Evolutionary conservation across 768 basidiomycete species (phyloP).

Genomic region (Chiua virens): DNA sequence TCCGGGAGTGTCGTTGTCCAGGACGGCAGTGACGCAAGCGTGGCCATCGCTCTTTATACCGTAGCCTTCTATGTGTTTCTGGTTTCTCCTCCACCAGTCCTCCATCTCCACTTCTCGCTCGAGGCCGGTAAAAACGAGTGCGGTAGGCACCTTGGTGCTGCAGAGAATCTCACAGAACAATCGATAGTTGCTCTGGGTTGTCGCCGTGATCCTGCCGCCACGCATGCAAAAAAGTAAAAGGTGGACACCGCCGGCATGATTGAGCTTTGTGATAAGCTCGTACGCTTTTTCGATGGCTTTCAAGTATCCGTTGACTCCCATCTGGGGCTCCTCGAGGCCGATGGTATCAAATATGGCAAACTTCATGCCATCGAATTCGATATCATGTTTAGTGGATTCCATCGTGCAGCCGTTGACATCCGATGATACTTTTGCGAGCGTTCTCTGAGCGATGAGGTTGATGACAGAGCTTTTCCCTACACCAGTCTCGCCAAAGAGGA

Average conservation of each 20-base stretch:
- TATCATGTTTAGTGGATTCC: conserved; percentile 25
- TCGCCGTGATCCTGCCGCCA: conserved; percentile 37
- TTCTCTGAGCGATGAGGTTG: conserved; percentile 28
- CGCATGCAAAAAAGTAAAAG: conserved; percentile 45
- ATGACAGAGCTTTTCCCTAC: conserved; percentile 33
- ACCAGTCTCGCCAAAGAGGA: conserved; percentile 45
- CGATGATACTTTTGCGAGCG: conserved; percentile 26
- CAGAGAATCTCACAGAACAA: conserved; percentile 43
- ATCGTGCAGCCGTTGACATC: conserved; percentile 38
- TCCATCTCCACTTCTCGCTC: conserved; percentile 36
- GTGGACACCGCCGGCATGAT: conserved; percentile 35
- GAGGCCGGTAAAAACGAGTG: conserved; percentile 42
- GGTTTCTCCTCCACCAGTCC: conserved; percentile 34
- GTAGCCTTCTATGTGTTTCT: conserved; percentile 16
- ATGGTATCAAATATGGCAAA: conserved; percentile 35
- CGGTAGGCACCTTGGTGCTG: conserved; percentile 35
- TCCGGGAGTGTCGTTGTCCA: conserved; percentile 18
- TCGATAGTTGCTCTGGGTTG: conserved; percentile 38
- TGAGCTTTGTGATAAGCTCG: conserved; percentile 33
- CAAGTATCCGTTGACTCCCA: conserved; percentile 28
- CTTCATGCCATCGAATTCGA: conserved; percentile 17
- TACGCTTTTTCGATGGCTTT: conserved; percentile 30
- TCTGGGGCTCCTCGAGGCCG: conserved; percentile 34
- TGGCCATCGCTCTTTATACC: conserved; percentile 31
- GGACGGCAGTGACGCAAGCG: conserved; percentile 32